Conservation (phyloP, 1,284 basidiomycete genomes). For the Ceratobasidium sp. region DNA sequence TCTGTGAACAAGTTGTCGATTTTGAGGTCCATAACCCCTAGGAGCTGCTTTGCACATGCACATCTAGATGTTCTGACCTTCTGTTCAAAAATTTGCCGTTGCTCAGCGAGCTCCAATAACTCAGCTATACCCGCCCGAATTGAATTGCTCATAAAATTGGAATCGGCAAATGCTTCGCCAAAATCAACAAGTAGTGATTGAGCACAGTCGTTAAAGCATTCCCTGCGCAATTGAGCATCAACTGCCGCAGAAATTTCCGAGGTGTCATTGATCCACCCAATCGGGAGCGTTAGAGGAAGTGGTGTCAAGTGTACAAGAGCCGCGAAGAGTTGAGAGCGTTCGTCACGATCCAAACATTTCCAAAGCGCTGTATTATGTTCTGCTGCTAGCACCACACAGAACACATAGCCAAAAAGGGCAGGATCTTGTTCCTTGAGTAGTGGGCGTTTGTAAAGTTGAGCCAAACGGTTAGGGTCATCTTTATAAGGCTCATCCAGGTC, state of each 20-base stretch:
- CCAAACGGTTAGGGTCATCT: too few species aligned
- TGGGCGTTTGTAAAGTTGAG: background rate
- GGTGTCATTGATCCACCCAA: background rate
- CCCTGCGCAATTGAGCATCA: background rate
- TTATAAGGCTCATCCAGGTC: too few species aligned
- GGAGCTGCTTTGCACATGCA: too few species aligned
- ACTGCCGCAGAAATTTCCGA: background rate
- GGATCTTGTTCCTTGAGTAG: background rate
- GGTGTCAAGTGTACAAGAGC: constrained; percentile 2
- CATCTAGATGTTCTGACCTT: too few species aligned
- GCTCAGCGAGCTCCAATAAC: too few species aligned
- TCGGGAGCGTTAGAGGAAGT: background rate
- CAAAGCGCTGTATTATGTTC: constrained; percentile 12
- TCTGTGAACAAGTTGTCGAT: background rate
- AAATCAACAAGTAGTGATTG: too few species aligned
- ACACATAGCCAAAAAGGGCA: constrained; percentile 8
- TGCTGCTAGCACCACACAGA: background rate
- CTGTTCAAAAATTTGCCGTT: too few species aligned
- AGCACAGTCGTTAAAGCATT: background rate
- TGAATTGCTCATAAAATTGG: too few species aligned
- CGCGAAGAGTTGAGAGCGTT: background rate
- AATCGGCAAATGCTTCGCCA: too few species aligned
- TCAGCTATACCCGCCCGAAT: background rate
- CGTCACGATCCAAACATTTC: background rate
- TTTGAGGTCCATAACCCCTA: too few species aligned